Evolutionary conservation across 2,329 filamentous ascomycete species (phyloP).

Genomic region (Aspergillus niger): DNA sequence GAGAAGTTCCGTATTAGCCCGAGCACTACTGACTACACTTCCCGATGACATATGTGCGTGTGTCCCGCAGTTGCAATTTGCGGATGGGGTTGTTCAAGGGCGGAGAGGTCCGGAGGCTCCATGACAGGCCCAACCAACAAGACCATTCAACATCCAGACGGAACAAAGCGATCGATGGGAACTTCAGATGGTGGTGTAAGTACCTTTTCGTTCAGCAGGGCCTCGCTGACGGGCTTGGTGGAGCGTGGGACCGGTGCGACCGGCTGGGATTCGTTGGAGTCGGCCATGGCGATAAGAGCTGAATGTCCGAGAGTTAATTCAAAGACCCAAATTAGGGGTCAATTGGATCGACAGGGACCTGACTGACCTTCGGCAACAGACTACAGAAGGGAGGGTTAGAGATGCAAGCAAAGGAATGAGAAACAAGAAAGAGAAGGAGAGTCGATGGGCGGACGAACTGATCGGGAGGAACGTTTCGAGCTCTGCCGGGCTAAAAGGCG

Average conservation of each 20-base stretch:
- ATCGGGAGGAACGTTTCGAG: slow-evolving; percentile 25
- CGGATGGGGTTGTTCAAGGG: not conserved
- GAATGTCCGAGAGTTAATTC: slow-evolving; percentile 20
- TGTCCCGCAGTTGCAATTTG: slow-evolving; percentile 2
- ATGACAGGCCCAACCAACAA: not conserved
- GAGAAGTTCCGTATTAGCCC: slow-evolving; percentile 22
- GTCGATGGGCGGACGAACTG: slow-evolving; percentile 14
- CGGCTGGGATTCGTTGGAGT: slow-evolving; percentile 56
- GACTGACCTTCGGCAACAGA: slow-evolving; percentile 22
- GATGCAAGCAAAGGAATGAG: slow-evolving; percentile 24
- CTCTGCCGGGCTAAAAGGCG: slow-evolving; percentile 37
- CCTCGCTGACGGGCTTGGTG: slow-evolving; percentile 86
- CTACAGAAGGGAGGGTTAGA: slow-evolving; percentile 17
- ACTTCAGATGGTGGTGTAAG: not conserved
- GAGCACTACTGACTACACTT: not conserved
- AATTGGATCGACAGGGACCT: not conserved
- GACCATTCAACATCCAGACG: not conserved
- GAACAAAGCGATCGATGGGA: not conserved
- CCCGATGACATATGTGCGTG: not conserved
- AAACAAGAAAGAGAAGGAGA: slow-evolving; percentile 23
- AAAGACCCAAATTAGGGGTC: not conserved
- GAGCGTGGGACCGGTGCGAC: slow-evolving; percentile 71
- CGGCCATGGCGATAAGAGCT: slow-evolving; percentile 55
- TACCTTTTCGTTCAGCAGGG: slow-evolving; percentile 99
- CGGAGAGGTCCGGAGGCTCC: not conserved